Evolutionary conservation across 768 basidiomycete species (phyloP).

Genomic region (Leccinum pellstonianum): DNA sequence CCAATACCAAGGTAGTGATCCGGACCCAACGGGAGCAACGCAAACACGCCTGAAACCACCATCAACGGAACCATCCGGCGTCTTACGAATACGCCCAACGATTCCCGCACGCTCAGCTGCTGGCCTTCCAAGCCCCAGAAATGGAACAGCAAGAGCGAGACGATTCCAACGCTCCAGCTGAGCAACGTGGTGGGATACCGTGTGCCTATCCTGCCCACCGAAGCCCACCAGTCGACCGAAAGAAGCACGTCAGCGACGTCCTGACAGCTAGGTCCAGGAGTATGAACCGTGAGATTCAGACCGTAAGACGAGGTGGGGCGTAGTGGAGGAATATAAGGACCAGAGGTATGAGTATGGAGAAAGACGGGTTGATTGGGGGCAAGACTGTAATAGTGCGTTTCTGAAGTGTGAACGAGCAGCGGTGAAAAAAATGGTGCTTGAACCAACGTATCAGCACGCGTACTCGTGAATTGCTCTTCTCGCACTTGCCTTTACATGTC

Average conservation of each 20-base stretch:
- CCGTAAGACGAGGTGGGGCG: constrained; percentile 30
- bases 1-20: constrained; percentile 59
- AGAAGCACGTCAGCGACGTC: constrained; percentile 42
- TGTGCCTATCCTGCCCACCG: constrained; percentile 65
- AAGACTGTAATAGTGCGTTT: constrained; percentile 70
- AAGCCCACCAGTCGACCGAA: constrained; percentile 68
- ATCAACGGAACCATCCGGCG: constrained; percentile 43
- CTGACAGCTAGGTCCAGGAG: constrained; percentile 51
- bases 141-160: constrained; percentile 53
- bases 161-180: constrained; percentile 75
- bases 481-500: constrained; percentile 32
- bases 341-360: constrained; percentile 69
- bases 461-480: neutral
- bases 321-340: constrained; percentile 54
- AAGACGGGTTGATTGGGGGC: constrained; percentile 22
- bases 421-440: constrained; percentile 59
- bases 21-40: constrained; percentile 56
- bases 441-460: constrained; percentile 11
- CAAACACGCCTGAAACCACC: constrained; percentile 41
- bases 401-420: constrained; percentile 66
- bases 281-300: constrained; percentile 58
- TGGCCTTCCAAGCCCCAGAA: constrained; percentile 42
- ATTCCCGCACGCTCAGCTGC: constrained; percentile 46
- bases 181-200: constrained; percentile 74
- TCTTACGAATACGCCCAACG: constrained; percentile 45